Evolutionary conservation across 2,329 filamentous ascomycete genomes (phyloP), one percentile per base, ranked within the genome.

Genomic region (Fusarium musae): DNA sequence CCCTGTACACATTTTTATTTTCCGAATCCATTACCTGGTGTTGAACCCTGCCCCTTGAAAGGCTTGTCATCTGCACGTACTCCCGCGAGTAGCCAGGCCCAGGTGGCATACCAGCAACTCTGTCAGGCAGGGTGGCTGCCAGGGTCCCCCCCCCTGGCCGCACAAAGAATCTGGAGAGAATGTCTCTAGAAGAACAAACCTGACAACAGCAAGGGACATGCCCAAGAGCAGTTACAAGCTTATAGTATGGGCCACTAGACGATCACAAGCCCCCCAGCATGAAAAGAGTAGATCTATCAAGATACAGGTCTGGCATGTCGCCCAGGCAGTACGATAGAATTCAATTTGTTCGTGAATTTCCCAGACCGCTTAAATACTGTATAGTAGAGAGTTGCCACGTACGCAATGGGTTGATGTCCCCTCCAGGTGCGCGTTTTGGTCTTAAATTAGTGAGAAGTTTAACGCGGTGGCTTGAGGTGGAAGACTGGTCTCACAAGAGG

Each of bases 61-160:
- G 70, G 70, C 70, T 70, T 73, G 70, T 63, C 66, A 47, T 56
- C 59, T 69, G 70, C 70, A 73, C 70, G 66, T 63, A 66, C 70
- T 73, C 70, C 70, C 70, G 70, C 23, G 46, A 50, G 39, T 46
- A 65, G 60, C 59, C 47, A 63, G 63, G 67, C 63, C 65, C 53
- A 62, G 64, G 67, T 63, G 57, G 52, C 69, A 61, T 65, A 16
- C 21, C 21, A 32, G 46, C n/a, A 26, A 56, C 59, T 66, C 50
- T 65, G 57, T 43, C n/a, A 69, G 56, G 57, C 59, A 49, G 46
- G 53, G 54, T 43, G 34, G 30, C 59, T 49, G 49, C 59, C 12
- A 36, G 47, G 47, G 28, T n/a, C 5, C n/a, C n/a, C 47, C 47
- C 44, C 70, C 70, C 61, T 47, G 70, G 42, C 50, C 34, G 19